Base-by-base conservation (phyloP, 495 filamentous ascomycete species). In the Tuber umbilicatum region DNA sequence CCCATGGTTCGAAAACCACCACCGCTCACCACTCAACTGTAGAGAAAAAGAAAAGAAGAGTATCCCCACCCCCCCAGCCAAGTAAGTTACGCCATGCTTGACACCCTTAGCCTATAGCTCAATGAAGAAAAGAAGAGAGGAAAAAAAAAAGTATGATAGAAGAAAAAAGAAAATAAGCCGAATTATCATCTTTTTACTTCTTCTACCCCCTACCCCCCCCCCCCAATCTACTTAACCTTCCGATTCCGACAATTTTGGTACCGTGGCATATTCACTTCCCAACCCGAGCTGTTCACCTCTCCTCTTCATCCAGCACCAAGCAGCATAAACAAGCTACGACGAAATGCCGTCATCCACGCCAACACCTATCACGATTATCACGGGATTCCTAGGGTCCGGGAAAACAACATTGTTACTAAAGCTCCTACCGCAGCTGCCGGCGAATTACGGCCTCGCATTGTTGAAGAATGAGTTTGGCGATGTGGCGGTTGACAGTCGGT, bases 401-500 rank as follows among this genome's bases (percentile, higher is more conserved):
- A 97, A 97, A 85, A 97, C 94, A 3, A 97, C 95, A 14, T 87
- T 89, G 81, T 87, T 89, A 81, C 87, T 89, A 86, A 88, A 86
- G 86, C 85, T 82, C 83, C 86, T 88, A 84, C 86, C 86, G 84
- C 86, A 86, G 84, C 80, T 82, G 37, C 82, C 82, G 16, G 71
- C 75, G 68, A 83, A 82, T 76, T 97, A 97, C 88, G 89, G 89
- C 5, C 89, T 99, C 71, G 94, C 94, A n/a, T 89, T 99, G 35
- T 87, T 99, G 35, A 99, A 99, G 84, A 99, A 99, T 84, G 95
- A 99, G 85, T 97, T 97, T 83, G 95, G 95, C 81, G 94, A 98
- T 83, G 83, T 99, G 27, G 94, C 93, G 39, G 87, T 98, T 83
- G 95, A 98, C 87, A 93, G 91, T 16, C 93, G 96, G 83, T 88